Evolutionary conservation across 2,329 filamentous ascomycete genomes (phyloP).

Genomic region (Xylariales sp.): DNA sequence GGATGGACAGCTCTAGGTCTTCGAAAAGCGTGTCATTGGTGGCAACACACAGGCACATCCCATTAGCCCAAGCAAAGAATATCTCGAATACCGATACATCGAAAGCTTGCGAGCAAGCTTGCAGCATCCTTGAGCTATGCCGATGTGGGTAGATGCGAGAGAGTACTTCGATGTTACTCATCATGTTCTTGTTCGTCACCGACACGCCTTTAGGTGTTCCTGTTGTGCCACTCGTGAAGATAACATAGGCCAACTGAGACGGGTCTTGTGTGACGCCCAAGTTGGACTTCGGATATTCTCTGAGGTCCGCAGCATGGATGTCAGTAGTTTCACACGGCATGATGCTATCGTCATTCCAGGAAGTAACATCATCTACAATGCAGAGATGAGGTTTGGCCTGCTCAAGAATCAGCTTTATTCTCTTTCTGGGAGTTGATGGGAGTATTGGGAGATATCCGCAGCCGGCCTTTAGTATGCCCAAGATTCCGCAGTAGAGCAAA

Average conservation of each 20-base stretch:
- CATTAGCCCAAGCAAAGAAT: constrained; percentile 75
- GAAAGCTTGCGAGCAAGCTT: constrained; percentile 80
- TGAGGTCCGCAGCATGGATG: constrained; percentile 25
- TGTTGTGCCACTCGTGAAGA: constrained; percentile 82
- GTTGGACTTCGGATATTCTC: constrained; percentile 30
- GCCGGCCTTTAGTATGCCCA: constrained; percentile 70
- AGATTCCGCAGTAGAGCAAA: constrained; percentile 66
- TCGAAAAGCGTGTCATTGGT: constrained; percentile 69
- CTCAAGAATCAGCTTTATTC: constrained; percentile 56
- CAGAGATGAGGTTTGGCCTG: constrained; percentile 51
- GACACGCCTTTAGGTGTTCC: constrained; percentile 76
- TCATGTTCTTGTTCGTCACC: constrained; percentile 70
- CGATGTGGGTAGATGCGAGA: constrained; percentile 59
- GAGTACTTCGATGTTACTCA: constrained; percentile 69
- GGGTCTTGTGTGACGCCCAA: constrained; percentile 33
- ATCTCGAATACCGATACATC: constrained; percentile 90
- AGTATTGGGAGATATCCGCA: constrained; percentile 77
- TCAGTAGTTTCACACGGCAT: constrained; percentile 25
- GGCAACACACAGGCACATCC: constrained; percentile 74
- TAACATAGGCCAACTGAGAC: constrained; percentile 63
- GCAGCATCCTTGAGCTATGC: constrained; percentile 58
- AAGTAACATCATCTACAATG: constrained; percentile 32
- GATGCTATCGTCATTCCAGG: constrained; percentile 12
- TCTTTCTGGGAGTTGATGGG: constrained; percentile 61
- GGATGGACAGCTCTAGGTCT: constrained; percentile 66